Conservation (phyloP, 192 early-diverging fungal genomes). For the Backusella luteola region DNA sequence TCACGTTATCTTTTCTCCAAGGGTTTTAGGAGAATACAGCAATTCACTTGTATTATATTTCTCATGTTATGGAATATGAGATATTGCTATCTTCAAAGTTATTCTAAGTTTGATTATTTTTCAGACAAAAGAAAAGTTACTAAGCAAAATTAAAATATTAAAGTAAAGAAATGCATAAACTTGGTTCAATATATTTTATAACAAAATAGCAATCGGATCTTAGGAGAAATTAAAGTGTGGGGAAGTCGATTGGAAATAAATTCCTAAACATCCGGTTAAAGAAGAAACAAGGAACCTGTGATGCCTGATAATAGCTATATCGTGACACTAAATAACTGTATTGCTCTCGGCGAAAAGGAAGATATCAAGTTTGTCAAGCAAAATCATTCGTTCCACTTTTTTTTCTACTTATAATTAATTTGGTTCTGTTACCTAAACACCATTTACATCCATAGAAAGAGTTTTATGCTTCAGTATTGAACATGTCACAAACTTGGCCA, state of each 20-base stretch:
- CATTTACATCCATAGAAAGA: background rate
- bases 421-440: background rate
- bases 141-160: background rate
- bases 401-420: background rate
- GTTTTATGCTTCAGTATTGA: background rate
- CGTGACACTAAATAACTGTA: background rate
- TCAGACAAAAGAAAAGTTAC: background rate
- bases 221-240: slow-evolving; percentile 7
- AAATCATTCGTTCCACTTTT: background rate
- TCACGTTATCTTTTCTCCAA: background rate
- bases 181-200: background rate
- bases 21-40: slow-evolving; percentile 4
- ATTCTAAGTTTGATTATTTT: background rate
- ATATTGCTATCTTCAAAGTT: background rate
- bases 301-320: background rate
- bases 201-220: background rate
- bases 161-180: background rate
- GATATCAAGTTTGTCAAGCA: background rate
- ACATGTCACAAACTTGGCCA: background rate
- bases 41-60: background rate
- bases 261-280: background rate
- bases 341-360: slow-evolving; percentile 1
- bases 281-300: background rate
- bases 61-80: background rate
- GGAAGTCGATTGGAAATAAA: background rate